Percentiles rank a stretch among this genome's conserved stretches.
phyloP scores from a whole-genome alignment of 345 rosid genomes.

The Carallia pectinifolia region DNA sequence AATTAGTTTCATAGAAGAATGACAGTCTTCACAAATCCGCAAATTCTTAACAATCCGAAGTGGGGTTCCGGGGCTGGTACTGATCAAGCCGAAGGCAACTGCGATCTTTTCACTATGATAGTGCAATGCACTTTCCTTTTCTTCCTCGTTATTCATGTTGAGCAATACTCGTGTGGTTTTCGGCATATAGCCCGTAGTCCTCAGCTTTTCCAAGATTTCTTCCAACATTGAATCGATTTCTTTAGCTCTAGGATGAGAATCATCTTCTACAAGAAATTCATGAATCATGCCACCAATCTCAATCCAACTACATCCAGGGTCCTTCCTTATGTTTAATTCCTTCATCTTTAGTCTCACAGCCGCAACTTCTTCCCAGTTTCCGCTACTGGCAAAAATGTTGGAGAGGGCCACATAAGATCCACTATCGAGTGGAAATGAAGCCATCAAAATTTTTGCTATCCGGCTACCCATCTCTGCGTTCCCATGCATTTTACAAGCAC shows the following conservation, averaged over 20 bases:
- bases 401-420: conserved; percentile 73
- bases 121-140: conserved; percentile 45
- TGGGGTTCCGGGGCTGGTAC: conserved; percentile 44
- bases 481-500: conserved; percentile 62
- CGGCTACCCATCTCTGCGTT: conserved; percentile 56
- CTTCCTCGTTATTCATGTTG: conserved; percentile 49
- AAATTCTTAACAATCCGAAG: conserved; percentile 63
- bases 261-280: conserved; percentile 67
- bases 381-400: conserved; percentile 55
- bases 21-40: conserved; percentile 71
- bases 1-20: conserved; percentile 58
- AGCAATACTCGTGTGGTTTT: conserved; percentile 51
- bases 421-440: conserved; percentile 55
- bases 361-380: conserved; percentile 62
- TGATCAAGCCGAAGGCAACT: conserved; percentile 58
- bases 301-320: conserved; percentile 76
- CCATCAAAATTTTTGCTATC: conserved; percentile 49
- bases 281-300: conserved; percentile 58
- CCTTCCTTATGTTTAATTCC: conserved; percentile 58
- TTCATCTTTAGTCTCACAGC: conserved; percentile 64
- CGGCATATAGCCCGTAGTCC: conserved; percentile 48
- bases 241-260: conserved; percentile 49
- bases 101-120: conserved; percentile 78
- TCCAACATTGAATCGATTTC: conserved; percentile 50
- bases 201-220: conserved; percentile 44